Conservation (phyloP, 164 flowering plant species). For the Hamamelis virginiana region DNA sequence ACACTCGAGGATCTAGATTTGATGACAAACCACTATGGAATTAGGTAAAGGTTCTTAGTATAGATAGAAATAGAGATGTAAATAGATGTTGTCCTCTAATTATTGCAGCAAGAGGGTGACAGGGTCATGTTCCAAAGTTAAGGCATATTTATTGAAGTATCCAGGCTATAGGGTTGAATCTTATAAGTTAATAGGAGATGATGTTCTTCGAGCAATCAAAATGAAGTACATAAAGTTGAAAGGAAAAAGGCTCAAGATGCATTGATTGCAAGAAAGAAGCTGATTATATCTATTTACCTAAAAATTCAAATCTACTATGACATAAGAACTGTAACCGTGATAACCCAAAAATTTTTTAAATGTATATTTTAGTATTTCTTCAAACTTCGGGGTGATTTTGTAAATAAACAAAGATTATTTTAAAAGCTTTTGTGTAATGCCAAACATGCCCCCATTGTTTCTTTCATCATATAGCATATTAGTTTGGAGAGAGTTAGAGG, state of each 20-base stretch:
- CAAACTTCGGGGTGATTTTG: too few relatives aligned
- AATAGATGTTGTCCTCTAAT: not conserved
- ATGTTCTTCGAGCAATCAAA: not conserved
- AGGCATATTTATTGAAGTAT: not conserved
- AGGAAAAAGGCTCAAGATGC: not conserved
- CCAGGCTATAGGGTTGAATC: not conserved
- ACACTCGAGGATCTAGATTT: not conserved
- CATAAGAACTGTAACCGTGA: too few relatives aligned
- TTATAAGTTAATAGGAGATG: not conserved
- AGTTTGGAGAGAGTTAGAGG: too few relatives aligned
- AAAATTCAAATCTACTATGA: not conserved
- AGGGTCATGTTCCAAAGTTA: not conserved
- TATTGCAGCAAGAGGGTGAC: not conserved
- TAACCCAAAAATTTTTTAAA: too few relatives aligned
- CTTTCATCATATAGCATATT: too few relatives aligned
- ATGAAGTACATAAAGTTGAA: not conserved
- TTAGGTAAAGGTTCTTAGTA: not conserved
- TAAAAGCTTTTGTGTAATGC: too few relatives aligned
- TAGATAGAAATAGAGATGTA: not conserved
- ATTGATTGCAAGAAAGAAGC: not conserved
- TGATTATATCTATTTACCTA: not conserved
- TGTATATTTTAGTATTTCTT: too few relatives aligned
- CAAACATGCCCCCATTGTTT: too few relatives aligned
- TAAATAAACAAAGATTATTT: too few relatives aligned
- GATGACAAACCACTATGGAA: not conserved